Base-by-base conservation (phyloP, 345 rosid species). In the Zanthoxylum bungeanum region DNA sequence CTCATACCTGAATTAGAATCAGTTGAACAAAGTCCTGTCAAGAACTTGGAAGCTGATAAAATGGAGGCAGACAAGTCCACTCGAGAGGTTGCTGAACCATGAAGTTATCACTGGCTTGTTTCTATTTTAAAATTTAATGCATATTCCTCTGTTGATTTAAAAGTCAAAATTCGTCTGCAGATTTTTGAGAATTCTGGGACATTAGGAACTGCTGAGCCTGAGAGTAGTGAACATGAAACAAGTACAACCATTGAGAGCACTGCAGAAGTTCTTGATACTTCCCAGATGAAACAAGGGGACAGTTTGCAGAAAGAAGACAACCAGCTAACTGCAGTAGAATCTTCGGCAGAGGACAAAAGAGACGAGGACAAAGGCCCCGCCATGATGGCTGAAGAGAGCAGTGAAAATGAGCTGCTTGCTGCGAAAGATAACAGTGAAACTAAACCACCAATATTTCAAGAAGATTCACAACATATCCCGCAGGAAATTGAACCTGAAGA, bases 71-170 rank as follows among this genome's bases (percentile, higher is more conserved):
- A 67, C 19, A 30, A 31, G 31, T 71, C 68, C 4, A 1, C 53
- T 19, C 52, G 25, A 73, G 71, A 81, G 79, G 81, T 77, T 33
- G 77, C 59, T 12, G 7, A 44, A 61, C 14, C 17, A 19, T 37
- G 25, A 12, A 64, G 44, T 8, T 27, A 28, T 16, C 7, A 27
- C 39, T 39, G 3, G 9, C 40, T 34, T 60, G 36, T 17, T 55
- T 30, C 9, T 19, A 76, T 49, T 22, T 0, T 4, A 6, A 62
- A 37, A 30, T 34, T 67, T 60, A 30, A 36, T 58, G 52, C 10
- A 28, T 28, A 10, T 7, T 25, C 75, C 75, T 44, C 49, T 69
- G 14, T 57, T 61, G 27, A 64, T 60, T 63, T 62, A 33, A 61
- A 1, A 37, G 14, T 39, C 33, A 31, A 60, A 42, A 21, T 68